These are phyloP conservation scores for Blastocystis sp. DNA, from an alignment of 352 stramenopile genomes.

Conservation along the genomic window DNA sequence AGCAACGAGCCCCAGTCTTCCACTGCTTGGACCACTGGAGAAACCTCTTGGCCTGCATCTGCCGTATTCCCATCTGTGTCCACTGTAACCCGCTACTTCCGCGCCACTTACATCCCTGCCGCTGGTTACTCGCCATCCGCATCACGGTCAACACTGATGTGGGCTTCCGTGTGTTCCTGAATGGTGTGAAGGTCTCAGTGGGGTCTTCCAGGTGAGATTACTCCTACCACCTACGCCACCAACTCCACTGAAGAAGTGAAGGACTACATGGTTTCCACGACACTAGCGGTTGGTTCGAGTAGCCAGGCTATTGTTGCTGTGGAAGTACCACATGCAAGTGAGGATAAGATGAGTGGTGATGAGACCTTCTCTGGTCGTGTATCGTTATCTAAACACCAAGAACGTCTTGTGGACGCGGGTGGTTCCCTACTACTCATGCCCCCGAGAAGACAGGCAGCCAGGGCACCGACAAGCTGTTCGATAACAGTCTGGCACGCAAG, in stretches of 20 bases:
- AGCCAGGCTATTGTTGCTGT: not conserved
- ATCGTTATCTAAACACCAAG: not conserved
- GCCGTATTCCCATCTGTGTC: slow-evolving; percentile 27
- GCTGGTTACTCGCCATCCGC: slow-evolving; percentile 29
- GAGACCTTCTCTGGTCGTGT: slow-evolving; percentile 24
- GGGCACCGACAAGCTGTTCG: slow-evolving; percentile 17
- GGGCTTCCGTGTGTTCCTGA: slow-evolving; percentile 56
- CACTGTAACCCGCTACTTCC: slow-evolving; percentile 64
- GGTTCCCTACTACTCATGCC: not conserved
- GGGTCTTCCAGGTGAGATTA: slow-evolving; percentile 25
- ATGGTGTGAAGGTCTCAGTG: not conserved
- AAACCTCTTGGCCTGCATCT: not conserved
- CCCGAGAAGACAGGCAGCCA: not conserved
- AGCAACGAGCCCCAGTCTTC: not conserved
- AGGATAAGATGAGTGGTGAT: not conserved
- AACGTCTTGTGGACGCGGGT: not conserved
- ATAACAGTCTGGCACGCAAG: slow-evolving; percentile 36
- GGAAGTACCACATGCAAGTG: slow-evolving; percentile 30
- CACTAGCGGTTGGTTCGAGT: not conserved
- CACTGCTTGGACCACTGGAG: slow-evolving; percentile 25
- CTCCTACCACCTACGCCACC: not conserved
- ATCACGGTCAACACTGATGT: slow-evolving; percentile 24
- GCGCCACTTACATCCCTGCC: not conserved
- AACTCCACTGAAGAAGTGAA: not conserved
- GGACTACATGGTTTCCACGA: not conserved